Evolutionary conservation across 768 basidiomycete species (phyloP), one percentile per base, ranked within the genome.

Genomic region (Krasilnikovozyma curviuscula): DNA sequence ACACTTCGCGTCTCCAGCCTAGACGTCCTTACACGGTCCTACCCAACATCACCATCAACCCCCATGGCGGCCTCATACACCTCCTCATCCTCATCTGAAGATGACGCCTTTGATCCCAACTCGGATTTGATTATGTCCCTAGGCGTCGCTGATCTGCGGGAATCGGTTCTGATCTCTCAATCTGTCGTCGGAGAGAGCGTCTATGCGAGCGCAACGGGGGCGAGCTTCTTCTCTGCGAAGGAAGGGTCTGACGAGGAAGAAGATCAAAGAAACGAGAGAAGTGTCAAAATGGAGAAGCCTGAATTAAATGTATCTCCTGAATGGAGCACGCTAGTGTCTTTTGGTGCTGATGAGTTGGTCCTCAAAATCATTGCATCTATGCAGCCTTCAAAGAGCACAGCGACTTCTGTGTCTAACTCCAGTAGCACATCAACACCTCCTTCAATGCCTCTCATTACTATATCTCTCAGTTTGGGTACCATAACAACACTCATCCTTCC

Each of bases 321-420:
- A 13, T 43, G 43, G 43, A 35, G 24, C 19, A 44, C 42, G 1
- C 37, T 50, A 9, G 34, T 41, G 13, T 78, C 77, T 6, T 70
- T 83, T 44, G 76, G 78, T 16, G 59, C 69, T 13, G 73, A 77
- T 27, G 75, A 82, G 18, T 68, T 84, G 41, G 59, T 71, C 3
- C 52, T 83, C 39, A 67, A 68, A 37, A 61, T 84, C 18, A 65
- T 63, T 29, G 78, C 74, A 0, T 72, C 74, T 37, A n/a, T n/a
- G n/a, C 61, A 66, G 34, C 52, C 53, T 3, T 23, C 42, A 18
- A 7, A 18, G 18, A 10, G 42, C 13, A 13, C 21, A 38, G 14
- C 32, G 9, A 2, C 48, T 16, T 29, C 48, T 27, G 16, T 28
- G 25, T 10, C 27, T 13, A 25, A 9, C 24, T 39, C 37, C 43